Base-by-base conservation (phyloP, 176 grass and related monocot species). In the Olyra latifolia region DNA sequence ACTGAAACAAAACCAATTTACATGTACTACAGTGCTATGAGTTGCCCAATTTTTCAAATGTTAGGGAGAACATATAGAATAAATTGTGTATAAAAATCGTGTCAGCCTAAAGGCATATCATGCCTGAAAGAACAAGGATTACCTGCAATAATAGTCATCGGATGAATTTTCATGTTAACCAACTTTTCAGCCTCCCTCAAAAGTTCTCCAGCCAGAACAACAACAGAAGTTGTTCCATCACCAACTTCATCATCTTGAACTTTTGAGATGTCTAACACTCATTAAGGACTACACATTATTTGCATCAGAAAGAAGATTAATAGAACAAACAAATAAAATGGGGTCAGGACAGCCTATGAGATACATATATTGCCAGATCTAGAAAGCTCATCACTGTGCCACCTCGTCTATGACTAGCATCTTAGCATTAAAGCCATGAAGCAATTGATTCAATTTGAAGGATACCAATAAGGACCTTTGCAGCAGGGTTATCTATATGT, bases 381-480 rank as follows among this genome's bases (percentile, higher is more conserved):
- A 50, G 12, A 69, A 50, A 87, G 69, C 22, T 8, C 13, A 76
- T 49, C 63, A 6, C 23, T 35, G 17, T 56, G 4, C 32, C 27
- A 80, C 3, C n/a, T 74, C 24, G 71, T 70, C 44, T 28, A 4
- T 47, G 41, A 20, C 19, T 29, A 41, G 27, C 12, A 61, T 10
- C 25, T 44, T 35, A 30, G 40, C 12, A 50, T 23, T 17, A 60
- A 57, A 65, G 61, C 48, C 4, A n/a, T 14, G 12, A 52, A 17
- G 23, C 10, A 87, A 32, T 11, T 50, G 52, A 46, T 16, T 38
- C 22, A 56, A 72, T 53, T 11, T 13, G 49, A 94, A 92, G 92
- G 95, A 98, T 98, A 98, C 95, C 96, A 74, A 98, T 83, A 87
- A 98, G 96, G 69, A 98, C 96, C 83, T 98, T 98, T 0, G 96